Evolutionary conservation across 2,329 filamentous ascomycete genomes (phyloP).

Genomic region (Zymoseptoria passerinii): DNA sequence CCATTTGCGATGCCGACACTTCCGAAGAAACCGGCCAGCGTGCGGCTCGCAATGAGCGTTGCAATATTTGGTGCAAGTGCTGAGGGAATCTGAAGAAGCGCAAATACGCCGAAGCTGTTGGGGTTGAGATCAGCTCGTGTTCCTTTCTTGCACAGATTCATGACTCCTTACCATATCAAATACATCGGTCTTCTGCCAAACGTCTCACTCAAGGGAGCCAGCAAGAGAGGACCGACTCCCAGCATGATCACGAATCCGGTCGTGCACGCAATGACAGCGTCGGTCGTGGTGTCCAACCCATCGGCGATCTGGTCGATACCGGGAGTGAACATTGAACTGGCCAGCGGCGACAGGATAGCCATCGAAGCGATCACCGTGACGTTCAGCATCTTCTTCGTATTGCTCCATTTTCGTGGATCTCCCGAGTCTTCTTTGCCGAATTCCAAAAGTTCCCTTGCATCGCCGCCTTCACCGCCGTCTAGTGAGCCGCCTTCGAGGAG

Average conservation of each 20-base stretch:
- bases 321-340: constrained; percentile 45
- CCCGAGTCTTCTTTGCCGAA: constrained; percentile 34
- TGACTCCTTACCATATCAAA: constrained; percentile 23
- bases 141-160: background rate
- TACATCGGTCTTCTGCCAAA: constrained; percentile 41
- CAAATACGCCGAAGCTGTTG: constrained; percentile 37
- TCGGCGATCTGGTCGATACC: constrained; percentile 44
- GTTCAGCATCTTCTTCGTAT: constrained; percentile 40
- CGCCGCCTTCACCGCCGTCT: constrained; percentile 30
- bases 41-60: constrained; percentile 38
- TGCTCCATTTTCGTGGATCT: constrained; percentile 41
- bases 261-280: constrained; percentile 41
- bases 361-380: constrained; percentile 44
- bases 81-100: constrained; percentile 40
- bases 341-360: constrained; percentile 42
- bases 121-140: background rate
- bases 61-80: constrained; percentile 42
- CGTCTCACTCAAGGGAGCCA: constrained; percentile 39
- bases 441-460: constrained; percentile 20
- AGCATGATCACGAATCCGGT: constrained; percentile 45
- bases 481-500: constrained; percentile 30
- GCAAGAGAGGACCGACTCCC: constrained; percentile 40
- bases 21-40: constrained; percentile 43
- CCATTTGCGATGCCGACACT: constrained; percentile 45
- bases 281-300: constrained; percentile 35